Evolutionary conservation across 2,329 filamentous ascomycete species (phyloP).

Genomic region (Dactylellina haptotyla): DNA sequence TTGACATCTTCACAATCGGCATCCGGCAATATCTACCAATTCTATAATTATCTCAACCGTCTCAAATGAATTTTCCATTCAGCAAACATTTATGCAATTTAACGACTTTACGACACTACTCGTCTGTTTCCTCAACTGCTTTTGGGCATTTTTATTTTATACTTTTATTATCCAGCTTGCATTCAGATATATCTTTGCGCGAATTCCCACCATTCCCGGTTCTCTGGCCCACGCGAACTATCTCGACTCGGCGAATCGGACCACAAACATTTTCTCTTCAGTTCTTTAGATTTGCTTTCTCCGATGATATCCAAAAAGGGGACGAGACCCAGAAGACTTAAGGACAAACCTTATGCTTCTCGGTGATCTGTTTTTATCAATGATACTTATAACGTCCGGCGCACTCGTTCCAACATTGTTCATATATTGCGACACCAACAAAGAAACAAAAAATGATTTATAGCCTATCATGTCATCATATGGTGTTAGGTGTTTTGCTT

Average conservation of each 20-base stretch:
- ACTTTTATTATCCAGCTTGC: conserved; percentile 13
- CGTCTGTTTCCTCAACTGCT: neutral
- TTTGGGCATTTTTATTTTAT: conserved; percentile 4
- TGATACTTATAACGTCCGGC: neutral
- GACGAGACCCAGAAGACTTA: neutral
- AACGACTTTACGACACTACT: conserved; percentile 37
- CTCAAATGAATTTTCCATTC: no score
- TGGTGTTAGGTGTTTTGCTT: conserved; percentile 49
- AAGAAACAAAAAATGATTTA: conserved; percentile 32
- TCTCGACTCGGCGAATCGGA: neutral
- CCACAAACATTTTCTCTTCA: conserved; percentile 1
- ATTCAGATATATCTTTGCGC: conserved; percentile 12
- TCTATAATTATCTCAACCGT: no score
- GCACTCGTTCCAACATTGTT: conserved; percentile 17
- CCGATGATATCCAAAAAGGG: conserved; percentile 36
- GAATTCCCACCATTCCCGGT: neutral
- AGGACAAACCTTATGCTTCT: neutral
- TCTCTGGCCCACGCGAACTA: neutral
- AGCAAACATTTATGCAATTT: no score
- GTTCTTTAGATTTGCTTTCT: conserved; percentile 40
- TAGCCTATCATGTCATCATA: conserved; percentile 43
- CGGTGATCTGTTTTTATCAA: neutral
- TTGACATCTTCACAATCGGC: no score
- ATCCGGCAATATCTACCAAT: no score
- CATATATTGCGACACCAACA: conserved; percentile 44